Conservation (phyloP, 2,329 filamentous ascomycete genomes). For the Fusarium secorum region DNA sequence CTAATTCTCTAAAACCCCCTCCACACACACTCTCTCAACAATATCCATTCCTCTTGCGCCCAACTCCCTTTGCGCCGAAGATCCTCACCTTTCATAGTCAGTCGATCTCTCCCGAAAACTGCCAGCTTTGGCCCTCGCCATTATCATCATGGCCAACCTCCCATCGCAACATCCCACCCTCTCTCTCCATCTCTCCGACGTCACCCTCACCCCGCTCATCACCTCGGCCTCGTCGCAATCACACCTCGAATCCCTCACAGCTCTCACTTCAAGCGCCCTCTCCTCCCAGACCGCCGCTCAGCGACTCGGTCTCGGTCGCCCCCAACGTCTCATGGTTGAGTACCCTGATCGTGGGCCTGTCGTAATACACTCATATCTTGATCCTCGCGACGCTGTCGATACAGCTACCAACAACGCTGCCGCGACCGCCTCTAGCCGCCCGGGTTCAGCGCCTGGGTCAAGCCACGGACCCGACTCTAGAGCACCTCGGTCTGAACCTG, state of each 20-base stretch:
- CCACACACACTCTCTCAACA: constrained; percentile 24
- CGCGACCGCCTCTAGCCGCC: constrained; percentile 9
- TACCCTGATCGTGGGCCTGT: constrained; percentile 55
- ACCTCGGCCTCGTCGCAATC: constrained; percentile 57
- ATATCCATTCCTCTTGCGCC: constrained; percentile 11
- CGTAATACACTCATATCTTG: constrained; percentile 57
- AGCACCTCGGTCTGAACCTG: constrained; percentile 21
- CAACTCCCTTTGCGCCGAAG: neutral
- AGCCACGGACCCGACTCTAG: constrained; percentile 24
- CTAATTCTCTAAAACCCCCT: constrained; percentile 19
- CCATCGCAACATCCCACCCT: constrained; percentile 60
- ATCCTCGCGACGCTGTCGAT: constrained; percentile 45
- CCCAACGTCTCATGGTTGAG: constrained; percentile 67
- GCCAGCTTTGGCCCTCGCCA: constrained; percentile 8
- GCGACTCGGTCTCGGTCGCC: constrained; percentile 61
- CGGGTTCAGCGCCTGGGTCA: constrained; percentile 28
- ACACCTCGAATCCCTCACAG: constrained; percentile 59
- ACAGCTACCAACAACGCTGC: constrained; percentile 20
- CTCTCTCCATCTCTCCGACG: constrained; percentile 65
- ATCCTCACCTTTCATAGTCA: neutral
- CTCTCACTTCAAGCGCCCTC: constrained; percentile 61
- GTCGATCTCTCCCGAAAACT: neutral
- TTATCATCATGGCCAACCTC: constrained; percentile 48
- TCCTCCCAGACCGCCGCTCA: constrained; percentile 60
- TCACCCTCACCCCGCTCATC: constrained; percentile 64